phyloP scores from a whole-genome alignment of 164 flowering plant species.

The Protea cynaroides region DNA sequence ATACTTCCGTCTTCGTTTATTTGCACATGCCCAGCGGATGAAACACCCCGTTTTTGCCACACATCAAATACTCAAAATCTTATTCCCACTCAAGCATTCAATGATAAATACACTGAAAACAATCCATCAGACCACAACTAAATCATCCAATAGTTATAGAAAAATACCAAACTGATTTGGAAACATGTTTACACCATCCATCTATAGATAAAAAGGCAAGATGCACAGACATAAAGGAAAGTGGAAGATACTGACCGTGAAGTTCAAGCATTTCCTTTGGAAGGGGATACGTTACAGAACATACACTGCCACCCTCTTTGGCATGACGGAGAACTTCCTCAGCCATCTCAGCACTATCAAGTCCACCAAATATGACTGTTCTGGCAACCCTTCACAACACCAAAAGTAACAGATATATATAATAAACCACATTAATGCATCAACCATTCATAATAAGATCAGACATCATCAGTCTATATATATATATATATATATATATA shows the following conservation, averaged over 20 bases:
- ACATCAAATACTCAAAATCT: too few species aligned
- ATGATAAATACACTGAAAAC: too few species aligned
- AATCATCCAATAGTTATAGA: not conserved
- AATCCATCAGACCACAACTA: too few species aligned
- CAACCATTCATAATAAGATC: not conserved
- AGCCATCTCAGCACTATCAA: constrained; percentile 63
- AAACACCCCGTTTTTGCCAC: too few species aligned
- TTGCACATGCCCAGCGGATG: too few species aligned
- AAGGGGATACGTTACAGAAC: constrained; percentile 75
- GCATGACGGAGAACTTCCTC: constrained; percentile 60
- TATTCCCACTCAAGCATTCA: too few species aligned
- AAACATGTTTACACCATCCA: not conserved
- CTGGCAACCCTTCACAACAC: constrained; percentile 66
- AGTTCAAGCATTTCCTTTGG: constrained; percentile 61
- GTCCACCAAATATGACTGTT: constrained; percentile 83
- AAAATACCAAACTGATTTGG: not conserved
- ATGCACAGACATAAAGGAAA: constrained; percentile 2
- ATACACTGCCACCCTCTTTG: constrained; percentile 52
- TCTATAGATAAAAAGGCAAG: not conserved
- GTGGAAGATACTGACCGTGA: constrained; percentile 48
- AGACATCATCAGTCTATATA: not conserved
- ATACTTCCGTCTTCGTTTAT: too few species aligned
- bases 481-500: too few species aligned
- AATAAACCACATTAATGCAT: too few species aligned
- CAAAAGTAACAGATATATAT: not conserved